Conservation (phyloP, 2,329 filamentous ascomycete genomes). For the Berkeleyomyces rouxiae region DNA sequence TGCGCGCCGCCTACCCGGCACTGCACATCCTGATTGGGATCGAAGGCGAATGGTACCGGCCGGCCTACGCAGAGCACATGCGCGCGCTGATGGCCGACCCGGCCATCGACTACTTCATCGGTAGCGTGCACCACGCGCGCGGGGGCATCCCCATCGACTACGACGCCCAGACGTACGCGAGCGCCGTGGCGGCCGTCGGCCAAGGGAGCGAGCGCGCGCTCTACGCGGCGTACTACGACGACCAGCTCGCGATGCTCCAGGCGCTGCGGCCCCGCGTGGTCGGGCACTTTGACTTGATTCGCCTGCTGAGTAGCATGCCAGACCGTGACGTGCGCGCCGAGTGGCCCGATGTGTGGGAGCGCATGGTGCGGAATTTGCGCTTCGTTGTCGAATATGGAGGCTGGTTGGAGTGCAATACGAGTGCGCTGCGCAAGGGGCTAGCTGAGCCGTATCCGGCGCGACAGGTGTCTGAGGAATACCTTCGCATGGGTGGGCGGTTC, state of each 20-base stretch:
- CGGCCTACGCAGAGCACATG: constrained; percentile 42
- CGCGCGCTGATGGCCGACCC: constrained; percentile 41
- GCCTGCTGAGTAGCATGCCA: constrained; percentile 58
- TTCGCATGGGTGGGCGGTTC: constrained; percentile 59
- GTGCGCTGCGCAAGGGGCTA: constrained; percentile 76
- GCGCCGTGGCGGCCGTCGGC: constrained; percentile 35
- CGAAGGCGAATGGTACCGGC: constrained; percentile 82
- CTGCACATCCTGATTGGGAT: constrained; percentile 80
- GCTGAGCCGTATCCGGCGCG: constrained; percentile 74
- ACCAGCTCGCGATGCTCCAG: constrained; percentile 64
- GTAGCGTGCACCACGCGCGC: constrained; percentile 80
- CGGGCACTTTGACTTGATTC: constrained; percentile 86
- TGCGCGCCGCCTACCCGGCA: constrained; percentile 52
- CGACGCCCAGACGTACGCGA: constrained; percentile 48
- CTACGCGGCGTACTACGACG: constrained; percentile 74
- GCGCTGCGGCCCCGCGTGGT: constrained; percentile 59
- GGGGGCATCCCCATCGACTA: constrained; percentile 79
- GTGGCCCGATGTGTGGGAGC: constrained; percentile 54
- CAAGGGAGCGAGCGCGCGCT: constrained; percentile 49
- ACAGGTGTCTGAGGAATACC: constrained; percentile 59
- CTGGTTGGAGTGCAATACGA: constrained; percentile 78
- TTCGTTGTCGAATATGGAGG: constrained; percentile 58
- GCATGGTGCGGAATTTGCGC: constrained; percentile 56
- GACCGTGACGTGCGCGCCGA: constrained; percentile 37
- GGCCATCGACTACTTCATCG: constrained; percentile 74